Evolutionary conservation across 768 basidiomycete species (phyloP), one percentile per base, ranked within the genome.

Genomic region (Lactifluus piperatus): DNA sequence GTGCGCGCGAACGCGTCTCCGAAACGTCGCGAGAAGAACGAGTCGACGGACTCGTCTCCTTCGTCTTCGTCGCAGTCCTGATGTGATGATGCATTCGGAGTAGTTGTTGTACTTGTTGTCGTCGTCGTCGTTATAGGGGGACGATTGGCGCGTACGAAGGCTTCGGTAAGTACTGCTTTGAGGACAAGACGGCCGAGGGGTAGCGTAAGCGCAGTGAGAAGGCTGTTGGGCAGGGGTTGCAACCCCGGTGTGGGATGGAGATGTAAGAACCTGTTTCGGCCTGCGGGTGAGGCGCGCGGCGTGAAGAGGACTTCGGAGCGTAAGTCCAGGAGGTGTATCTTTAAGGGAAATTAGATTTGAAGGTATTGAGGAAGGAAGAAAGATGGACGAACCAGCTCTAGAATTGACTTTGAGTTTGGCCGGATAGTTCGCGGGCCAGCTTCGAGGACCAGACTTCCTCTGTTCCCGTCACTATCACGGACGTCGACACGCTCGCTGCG

Each of bases 371-470:
- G 10, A 34, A 34, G 7, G 37, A 39, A 14, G 16, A 18, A 39
- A 18, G 4, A 13, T 32, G 34, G 18, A 73, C 86, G 70, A 67
- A 93, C 95, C 73, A 98, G 69, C 67, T 93, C 88, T 13, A 97
- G 73, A 32, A 93, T 77, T 4, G 85, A 73, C 57, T 79, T 80
- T 6, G 88, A 81, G 51, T 84, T 83, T 0, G 94, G 91, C 37
- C 94, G 73, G 30, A 99, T 74, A 16, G 91, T 94, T 41, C 94
- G 76, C 26, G 95, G 94, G 1, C 95, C 95, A 24, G 81, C 78
- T 74, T 99, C 95, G 5, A 97, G 74, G 4, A 90, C 68, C 10
- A 93, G 77, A 4, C 69, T 67, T 11, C 72, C 74, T 7, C 68
- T 69, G 41, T 69, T 64, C 16, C 68, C 65, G 18, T 65, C 56